These are phyloP conservation scores for Clavaria fumosa DNA, from an alignment of 768 basidiomycete genomes.

Conservation along the genomic window DNA sequence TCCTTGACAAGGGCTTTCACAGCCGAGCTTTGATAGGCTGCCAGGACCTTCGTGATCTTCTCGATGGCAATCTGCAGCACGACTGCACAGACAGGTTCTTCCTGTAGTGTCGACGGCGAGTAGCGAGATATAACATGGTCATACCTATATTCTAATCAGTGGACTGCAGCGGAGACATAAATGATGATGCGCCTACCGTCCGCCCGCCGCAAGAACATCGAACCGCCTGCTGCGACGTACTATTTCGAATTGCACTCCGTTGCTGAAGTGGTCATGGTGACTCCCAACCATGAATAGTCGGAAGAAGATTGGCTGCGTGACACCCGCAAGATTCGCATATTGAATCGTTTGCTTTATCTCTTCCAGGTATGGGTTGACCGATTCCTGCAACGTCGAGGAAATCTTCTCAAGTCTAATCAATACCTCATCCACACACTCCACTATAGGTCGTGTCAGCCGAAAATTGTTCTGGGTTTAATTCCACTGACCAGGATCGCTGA, in stretches of 20 bases:
- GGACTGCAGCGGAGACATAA: slow-evolving; percentile 1
- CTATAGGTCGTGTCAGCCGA: too few relatives aligned
- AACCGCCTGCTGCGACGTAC: slow-evolving; percentile 46
- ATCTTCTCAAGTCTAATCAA: slow-evolving; percentile 42
- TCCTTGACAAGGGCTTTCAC: slow-evolving; percentile 62
- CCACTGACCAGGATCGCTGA: slow-evolving; percentile 44
- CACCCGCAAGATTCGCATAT: slow-evolving; percentile 44
- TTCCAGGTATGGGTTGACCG: slow-evolving; percentile 35
- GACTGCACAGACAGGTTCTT: slow-evolving; percentile 45
- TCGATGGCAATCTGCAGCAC: slow-evolving; percentile 68
- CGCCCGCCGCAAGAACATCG: slow-evolving; percentile 70
- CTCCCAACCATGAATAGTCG: slow-evolving; percentile 60
- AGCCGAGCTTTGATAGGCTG: slow-evolving; percentile 52
- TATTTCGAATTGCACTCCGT: slow-evolving; percentile 65
- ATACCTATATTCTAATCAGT: slow-evolving; percentile 31
- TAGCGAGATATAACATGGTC: slow-evolving; percentile 53
- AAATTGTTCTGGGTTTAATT: too few relatives aligned
- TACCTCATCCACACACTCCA: slow-evolving; percentile 40
- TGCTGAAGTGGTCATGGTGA: slow-evolving; percentile 49
- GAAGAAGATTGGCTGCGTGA: slow-evolving; percentile 46
- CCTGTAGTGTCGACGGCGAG: slow-evolving; percentile 36
- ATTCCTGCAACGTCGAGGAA: slow-evolving; percentile 33
- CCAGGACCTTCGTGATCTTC: slow-evolving; percentile 56
- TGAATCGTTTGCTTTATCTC: slow-evolving; percentile 52
- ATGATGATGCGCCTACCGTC: slow-evolving; percentile 34